A percentile compares a stretch with the other conserved stretches of the same genome.
Evolutionary conservation across 1,139 yeast species (phyloP).

Genomic region (Protomyces arabidopsidicola): DNA sequence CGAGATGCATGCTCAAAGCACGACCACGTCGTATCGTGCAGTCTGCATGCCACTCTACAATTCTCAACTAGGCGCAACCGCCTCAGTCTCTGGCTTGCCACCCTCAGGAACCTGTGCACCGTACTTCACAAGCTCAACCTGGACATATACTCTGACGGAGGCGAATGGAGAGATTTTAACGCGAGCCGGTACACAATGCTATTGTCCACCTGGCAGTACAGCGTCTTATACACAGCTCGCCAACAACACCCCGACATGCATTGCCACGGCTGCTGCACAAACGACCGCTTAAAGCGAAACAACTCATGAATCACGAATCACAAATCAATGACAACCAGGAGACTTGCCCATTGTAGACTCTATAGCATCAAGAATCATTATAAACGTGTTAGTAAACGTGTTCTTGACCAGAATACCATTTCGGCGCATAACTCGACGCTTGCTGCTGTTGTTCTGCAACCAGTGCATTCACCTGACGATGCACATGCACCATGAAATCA

Average conservation of each 20-base stretch:
- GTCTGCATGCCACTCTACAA: neutral
- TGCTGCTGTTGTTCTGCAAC: slow-evolving; percentile 3
- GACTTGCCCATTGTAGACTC: neutral
- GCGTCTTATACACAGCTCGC: neutral
- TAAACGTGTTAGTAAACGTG: neutral
- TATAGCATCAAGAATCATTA: too few species aligned
- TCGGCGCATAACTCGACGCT: neutral
- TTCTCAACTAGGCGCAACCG: neutral
- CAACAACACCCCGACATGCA: neutral
- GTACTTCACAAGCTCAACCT: neutral
- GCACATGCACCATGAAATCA: slow-evolving; percentile 59
- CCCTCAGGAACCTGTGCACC: neutral
- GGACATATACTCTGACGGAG: neutral
- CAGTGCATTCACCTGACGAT: slow-evolving; percentile 44
- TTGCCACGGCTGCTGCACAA: neutral
- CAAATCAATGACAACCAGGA: neutral
- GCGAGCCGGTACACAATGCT: neutral
- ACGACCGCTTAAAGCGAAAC: neutral
- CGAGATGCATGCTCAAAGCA: neutral
- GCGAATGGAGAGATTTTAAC: neutral
- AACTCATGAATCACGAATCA: neutral
- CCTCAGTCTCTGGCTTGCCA: neutral
- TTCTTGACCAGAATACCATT: neutral
- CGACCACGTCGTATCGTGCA: neutral
- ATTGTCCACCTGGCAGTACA: neutral